phyloP scores from a whole-genome alignment of 495 filamentous ascomycete genomes.

The Talaromyces adpressus region DNA sequence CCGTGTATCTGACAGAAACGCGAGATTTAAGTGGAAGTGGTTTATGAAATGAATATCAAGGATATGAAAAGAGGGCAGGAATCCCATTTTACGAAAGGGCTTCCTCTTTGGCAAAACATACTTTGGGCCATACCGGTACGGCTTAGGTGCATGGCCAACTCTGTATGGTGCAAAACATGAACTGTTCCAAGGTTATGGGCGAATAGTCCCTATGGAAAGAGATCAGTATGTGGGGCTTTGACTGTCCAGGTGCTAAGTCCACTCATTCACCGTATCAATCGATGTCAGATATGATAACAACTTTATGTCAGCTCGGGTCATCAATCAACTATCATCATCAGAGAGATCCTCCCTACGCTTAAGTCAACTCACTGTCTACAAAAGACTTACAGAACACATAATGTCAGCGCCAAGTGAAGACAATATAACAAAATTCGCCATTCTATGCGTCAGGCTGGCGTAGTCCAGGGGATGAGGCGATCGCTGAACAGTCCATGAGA shows the following conservation, averaged over 20 bases:
- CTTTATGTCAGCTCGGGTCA: not conserved
- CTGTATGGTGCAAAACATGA: not conserved
- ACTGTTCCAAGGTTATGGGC: not conserved
- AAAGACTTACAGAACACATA: not conserved
- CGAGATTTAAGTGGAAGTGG: not conserved
- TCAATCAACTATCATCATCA: not conserved
- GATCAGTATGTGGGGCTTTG: not conserved
- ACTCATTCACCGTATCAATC: not conserved
- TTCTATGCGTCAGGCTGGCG: not conserved
- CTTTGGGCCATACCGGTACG: not conserved
- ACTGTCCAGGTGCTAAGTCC: not conserved
- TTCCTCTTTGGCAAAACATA: not conserved
- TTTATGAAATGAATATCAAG: not conserved
- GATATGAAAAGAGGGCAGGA: not conserved
- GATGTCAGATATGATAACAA: not conserved
- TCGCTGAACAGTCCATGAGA: not conserved
- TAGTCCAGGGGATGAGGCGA: not conserved
- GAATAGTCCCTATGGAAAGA: not conserved
- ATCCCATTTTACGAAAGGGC: not conserved
- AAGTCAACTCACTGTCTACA: not conserved
- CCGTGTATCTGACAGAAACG: not conserved
- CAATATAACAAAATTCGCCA: not conserved
- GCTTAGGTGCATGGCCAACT: not conserved
- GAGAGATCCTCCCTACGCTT: not conserved
- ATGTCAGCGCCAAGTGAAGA: not conserved